Base-by-base conservation (phyloP, 768 basidiomycete species). In the Vararia minispora region DNA sequence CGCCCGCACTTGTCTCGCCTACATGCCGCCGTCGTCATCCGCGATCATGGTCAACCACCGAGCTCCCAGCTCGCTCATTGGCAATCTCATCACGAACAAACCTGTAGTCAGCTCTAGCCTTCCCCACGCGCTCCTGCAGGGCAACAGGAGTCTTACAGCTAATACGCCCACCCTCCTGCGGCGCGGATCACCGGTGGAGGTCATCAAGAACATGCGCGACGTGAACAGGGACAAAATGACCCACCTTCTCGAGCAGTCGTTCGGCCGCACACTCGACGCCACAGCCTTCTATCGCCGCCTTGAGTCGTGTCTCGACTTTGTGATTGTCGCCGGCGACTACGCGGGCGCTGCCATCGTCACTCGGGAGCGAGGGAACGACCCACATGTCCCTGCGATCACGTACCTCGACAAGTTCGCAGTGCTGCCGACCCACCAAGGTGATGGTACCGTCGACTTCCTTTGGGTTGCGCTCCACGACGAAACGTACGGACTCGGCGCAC, bases 331-430 rank as follows among this genome's bases (percentile, higher is more conserved):
- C 0, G 94, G 94, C 40, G 92, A 99, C 58, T 98, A 97, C 58
- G 77, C 77, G 6, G 95, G 92, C 20, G 90, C 89, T 6, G 95
- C 92, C 16, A 74, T 99, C 51, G 90, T 97, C 39, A 99, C 95
- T 8, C 59, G 58, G 38, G 74, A 78, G 55, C 41, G 35, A 14
- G 33, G 49, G 24, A 68, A 71, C 42, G 73, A 78, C 42, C 50
- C 58, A 35, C 51, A 68, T 23, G 43, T 47, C 27, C 41, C 55
- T 16, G 72, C 80, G 5, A 76, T 94, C 43, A 79, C 86, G 12
- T 99, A 99, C 61, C 76, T 99, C 33, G 95, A 99, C 69, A 99
- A 99, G 62, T 99, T 99, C 57, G 94, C 92, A 12, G 91, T 99
- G 28, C 69, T 92, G 27, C 95, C 95, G 3, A 79, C 69, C 43